Evolutionary conservation across 441 rosid species (phyloP).

Genomic region (Populus hybrid): DNA sequence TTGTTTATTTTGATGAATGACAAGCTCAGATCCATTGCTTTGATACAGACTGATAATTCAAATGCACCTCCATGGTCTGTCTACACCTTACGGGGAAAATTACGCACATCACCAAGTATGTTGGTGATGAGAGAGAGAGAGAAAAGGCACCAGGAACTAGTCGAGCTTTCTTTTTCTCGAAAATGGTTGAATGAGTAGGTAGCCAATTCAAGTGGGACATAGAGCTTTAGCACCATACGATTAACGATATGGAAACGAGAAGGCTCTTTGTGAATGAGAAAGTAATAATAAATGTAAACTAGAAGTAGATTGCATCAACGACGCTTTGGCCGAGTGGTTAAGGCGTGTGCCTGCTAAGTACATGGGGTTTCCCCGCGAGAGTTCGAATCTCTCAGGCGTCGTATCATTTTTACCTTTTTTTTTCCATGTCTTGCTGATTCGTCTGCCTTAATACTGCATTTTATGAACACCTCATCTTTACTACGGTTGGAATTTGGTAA

Average conservation of each 20-base stretch:
- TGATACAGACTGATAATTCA: not conserved
- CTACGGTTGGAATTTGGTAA: too few species aligned
- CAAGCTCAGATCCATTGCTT: too few species aligned
- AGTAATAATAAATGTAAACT: too few species aligned
- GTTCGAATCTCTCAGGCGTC: constrained; percentile 18
- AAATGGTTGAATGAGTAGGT: not conserved
- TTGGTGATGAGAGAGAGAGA: not conserved
- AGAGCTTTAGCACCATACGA: not conserved
- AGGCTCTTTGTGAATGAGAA: not conserved
- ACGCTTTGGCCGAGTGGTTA: constrained; percentile 76
- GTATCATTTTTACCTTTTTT: not conserved
- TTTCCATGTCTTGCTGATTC: too few species aligned
- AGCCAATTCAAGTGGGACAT: not conserved
- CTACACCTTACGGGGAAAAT: not conserved
- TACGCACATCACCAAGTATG: not conserved
- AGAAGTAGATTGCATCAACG: not conserved
- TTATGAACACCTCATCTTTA: too few species aligned
- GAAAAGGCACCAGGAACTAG: not conserved
- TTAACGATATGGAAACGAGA: not conserved
- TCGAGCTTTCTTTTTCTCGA: not conserved
- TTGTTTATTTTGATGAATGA: too few species aligned
- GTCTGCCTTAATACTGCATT: too few species aligned
- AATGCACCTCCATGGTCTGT: not conserved
- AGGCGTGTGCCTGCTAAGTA: constrained; percentile 99
- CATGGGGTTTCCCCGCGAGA: constrained; percentile 95